Percentiles rank a stretch among this genome's conserved stretches.
Evolutionary conservation across 1,284 basidiomycete species (phyloP).

Genomic region (Ustilago vetiveriae): DNA sequence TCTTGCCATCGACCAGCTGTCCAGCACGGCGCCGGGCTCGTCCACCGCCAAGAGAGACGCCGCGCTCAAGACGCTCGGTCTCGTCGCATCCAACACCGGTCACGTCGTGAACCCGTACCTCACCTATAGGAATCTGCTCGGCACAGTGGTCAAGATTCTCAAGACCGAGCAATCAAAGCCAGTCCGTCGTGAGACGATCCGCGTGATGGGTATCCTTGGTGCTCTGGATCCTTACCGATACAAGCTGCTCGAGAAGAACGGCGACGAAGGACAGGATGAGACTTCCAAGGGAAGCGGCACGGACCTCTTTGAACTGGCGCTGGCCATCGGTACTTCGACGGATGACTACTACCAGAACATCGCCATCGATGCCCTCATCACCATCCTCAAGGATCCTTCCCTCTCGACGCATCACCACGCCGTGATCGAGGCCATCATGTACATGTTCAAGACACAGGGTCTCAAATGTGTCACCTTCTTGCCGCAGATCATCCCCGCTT

Average conservation of each 20-base stretch:
- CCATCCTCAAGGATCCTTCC: slow-evolving; percentile 78
- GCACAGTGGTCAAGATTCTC: slow-evolving; percentile 84
- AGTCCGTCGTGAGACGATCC: slow-evolving; percentile 81
- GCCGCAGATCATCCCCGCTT: slow-evolving; percentile 95
- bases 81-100: slow-evolving; percentile 93
- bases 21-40: slow-evolving; percentile 71
- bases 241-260: slow-evolving; percentile 80
- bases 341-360: slow-evolving; percentile 99
- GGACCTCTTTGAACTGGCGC: slow-evolving; percentile 72
- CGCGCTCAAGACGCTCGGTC: slow-evolving; percentile 90
- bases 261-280: slow-evolving; percentile 74
- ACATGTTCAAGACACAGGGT: slow-evolving; percentile 98
- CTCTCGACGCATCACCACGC: slow-evolving; percentile 74
- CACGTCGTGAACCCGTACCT: slow-evolving; percentile 91
- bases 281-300: slow-evolving; percentile 70
- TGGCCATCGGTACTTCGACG: slow-evolving; percentile 68
- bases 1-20: slow-evolving; percentile 86
- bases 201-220: slow-evolving; percentile 94
- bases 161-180: slow-evolving; percentile 80
- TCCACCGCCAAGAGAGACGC: slow-evolving; percentile 76
- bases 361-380: slow-evolving; percentile 87
- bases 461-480: slow-evolving; percentile 95
- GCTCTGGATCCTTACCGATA: slow-evolving; percentile 97
- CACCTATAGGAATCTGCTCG: slow-evolving; percentile 89
- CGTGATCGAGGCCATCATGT: slow-evolving; percentile 98